Percentiles rank a stretch among this genome's conserved stretches.
These are phyloP conservation scores for Aegilops sharonensis DNA, from an alignment of 176 grass and related monocot species.

Conservation along the genomic window DNA sequence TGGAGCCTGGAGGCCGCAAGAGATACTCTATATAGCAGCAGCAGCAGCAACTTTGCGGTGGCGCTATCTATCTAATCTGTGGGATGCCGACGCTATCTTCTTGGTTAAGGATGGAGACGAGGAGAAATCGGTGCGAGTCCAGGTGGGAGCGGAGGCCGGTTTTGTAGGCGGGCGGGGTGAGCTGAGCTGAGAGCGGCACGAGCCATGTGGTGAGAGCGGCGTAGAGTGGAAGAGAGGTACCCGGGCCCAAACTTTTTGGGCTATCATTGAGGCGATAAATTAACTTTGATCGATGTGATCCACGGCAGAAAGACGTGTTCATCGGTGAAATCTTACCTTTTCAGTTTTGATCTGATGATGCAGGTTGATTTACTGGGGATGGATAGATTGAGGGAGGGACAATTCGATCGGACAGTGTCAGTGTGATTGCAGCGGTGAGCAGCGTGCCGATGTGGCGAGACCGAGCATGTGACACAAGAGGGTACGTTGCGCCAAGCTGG, in stretches of 20 bases:
- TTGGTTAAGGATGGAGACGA: slow-evolving; percentile 3
- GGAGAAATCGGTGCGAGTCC: not conserved
- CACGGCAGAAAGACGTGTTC: too few species aligned
- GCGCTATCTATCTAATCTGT: not conserved
- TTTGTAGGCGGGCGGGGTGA: slow-evolving; percentile 32
- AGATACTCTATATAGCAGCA: not conserved
- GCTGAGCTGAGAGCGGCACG: not conserved
- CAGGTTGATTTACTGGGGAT: not conserved
- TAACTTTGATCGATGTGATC: not conserved
- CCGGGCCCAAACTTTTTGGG: not conserved
- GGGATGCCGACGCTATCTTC: not conserved
- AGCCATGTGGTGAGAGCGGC: slow-evolving; percentile 15
- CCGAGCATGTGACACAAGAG: not conserved
- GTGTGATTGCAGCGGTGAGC: not conserved
- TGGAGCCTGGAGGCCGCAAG: not conserved
- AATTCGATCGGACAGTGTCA: not conserved
- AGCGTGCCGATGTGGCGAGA: not conserved
- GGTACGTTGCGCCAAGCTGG: not conserved
- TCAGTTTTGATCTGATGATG: not conserved
- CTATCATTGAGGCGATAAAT: slow-evolving; percentile 24
- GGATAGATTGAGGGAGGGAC: not conserved
- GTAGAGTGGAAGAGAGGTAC: not conserved
- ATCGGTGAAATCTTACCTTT: not conserved
- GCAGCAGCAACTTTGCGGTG: not conserved
- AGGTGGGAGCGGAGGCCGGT: not conserved